Base-by-base conservation (phyloP, 2,329 filamentous ascomycete species). In the Fusarium sp. region DNA sequence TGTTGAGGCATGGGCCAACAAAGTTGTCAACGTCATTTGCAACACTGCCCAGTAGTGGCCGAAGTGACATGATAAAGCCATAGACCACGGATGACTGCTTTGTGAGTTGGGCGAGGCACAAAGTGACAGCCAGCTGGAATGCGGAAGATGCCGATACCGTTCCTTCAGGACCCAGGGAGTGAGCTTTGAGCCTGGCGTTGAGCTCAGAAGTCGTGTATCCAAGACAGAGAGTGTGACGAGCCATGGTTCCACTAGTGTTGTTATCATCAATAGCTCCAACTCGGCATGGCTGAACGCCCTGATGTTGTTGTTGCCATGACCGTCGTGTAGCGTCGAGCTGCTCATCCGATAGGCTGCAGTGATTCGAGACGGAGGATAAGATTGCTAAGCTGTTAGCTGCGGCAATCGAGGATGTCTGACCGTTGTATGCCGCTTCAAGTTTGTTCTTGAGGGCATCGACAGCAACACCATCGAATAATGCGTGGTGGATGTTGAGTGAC, bases 31-130 rank as follows among this genome's bases (percentile, higher is more conserved):
- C 35, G 4, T 16, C 44, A 3, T 27, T 4, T 5, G 44, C 39
- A 7, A 56, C 35, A 4, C 39, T 16, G 1, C 51, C 44, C 0
- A 71, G 35, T 0, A 71, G 14, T 6, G 69, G 68, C 1, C 68
- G 52, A 11, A 71, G 63, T 1, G 69, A 71, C 54, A 72, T 64
- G 15, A 69, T 48, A 9, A 71, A 71, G 2, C 69, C 69, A 29
- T 72, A 69, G 5, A 39, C 29, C 15, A 72, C 7, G 1, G 51
- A 58, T 9, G n/a, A 7, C 15, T 45, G 19, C 27, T 44, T n/a
- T 10, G 68, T 69, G 5, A 72, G 27, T 1, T 69, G 48, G 4
- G 48, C 57, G 4, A 71, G 25, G n/a, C 68, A 71, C 3, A 71
- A 23, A 4, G 46, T 23, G 3, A 60, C 55, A 4, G 69, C 68